Conservation (phyloP, 805 yeast species). For the Myxozyma nipponensis region DNA sequence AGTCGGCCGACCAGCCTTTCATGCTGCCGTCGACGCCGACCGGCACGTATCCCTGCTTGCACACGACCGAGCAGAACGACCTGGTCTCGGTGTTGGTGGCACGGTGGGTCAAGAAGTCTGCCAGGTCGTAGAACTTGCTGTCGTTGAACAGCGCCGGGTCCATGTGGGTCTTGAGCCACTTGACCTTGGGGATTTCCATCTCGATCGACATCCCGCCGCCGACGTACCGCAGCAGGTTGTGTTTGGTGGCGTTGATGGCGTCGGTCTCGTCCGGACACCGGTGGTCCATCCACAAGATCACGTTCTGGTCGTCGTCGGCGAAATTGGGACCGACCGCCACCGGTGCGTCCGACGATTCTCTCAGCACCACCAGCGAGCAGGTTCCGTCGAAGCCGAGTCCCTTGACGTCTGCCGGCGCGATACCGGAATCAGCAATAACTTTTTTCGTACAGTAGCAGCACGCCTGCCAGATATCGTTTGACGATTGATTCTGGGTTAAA, state of each 20-base stretch:
- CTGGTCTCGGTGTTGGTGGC: slow-evolving; percentile 87
- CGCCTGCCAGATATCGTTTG: slow-evolving; percentile 85
- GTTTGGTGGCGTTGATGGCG: slow-evolving; percentile 73
- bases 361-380: slow-evolving; percentile 83
- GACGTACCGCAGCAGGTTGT: slow-evolving; percentile 78
- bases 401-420: slow-evolving; percentile 61
- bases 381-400: slow-evolving; percentile 98
- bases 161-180: slow-evolving; percentile 88
- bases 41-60: slow-evolving; percentile 95
- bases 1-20: slow-evolving; percentile 87
- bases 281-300: slow-evolving; percentile 98
- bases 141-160: slow-evolving; percentile 54
- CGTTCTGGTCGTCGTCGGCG: slow-evolving; percentile 64
- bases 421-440: slow-evolving; percentile 68
- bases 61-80: slow-evolving; percentile 83
- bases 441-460: slow-evolving; percentile 77
- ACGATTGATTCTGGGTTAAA: slow-evolving; percentile 60
- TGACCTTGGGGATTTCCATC: slow-evolving; percentile 96
- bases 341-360: slow-evolving; percentile 61
- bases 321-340: slow-evolving; percentile 88
- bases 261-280: slow-evolving; percentile 81
- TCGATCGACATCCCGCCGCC: slow-evolving; percentile 98
- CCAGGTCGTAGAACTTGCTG: slow-evolving; percentile 84
- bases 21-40: slow-evolving; percentile 81
- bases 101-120: slow-evolving; percentile 86